phyloP scores from a whole-genome alignment of 352 stramenopile genomes.

The Globisporangium megalacanthum region DNA sequence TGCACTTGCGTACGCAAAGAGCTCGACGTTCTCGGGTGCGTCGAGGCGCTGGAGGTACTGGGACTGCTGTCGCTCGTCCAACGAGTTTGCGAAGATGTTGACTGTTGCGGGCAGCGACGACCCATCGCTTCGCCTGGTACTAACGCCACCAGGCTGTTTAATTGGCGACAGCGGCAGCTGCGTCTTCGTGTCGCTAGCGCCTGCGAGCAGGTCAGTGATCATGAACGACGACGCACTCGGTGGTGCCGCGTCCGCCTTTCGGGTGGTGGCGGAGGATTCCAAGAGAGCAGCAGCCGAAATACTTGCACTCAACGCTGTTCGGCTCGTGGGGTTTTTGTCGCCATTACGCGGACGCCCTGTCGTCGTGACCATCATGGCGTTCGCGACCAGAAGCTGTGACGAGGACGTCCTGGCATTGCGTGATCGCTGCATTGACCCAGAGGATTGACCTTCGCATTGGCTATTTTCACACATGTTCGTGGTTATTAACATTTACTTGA shows the following conservation, averaged over 20 bases:
- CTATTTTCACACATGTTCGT: too few species aligned
- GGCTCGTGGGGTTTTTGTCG: neutral
- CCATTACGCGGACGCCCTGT: neutral
- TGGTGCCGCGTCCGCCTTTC: conserved; percentile 2
- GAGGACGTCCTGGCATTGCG: neutral
- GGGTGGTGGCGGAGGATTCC: neutral
- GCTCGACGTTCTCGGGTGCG: conserved; percentile 47
- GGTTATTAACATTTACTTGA: too few species aligned
- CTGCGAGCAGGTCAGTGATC: conserved; percentile 28
- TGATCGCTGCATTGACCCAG: too few species aligned
- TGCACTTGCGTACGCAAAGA: conserved; percentile 65
- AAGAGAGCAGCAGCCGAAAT: conserved; percentile 29
- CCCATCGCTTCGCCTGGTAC: neutral
- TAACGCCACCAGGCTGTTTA: neutral
- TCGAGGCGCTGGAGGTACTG: conserved; percentile 37
- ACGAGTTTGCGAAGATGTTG: conserved; percentile 5
- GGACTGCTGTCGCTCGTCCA: conserved; percentile 1
- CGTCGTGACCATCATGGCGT: neutral
- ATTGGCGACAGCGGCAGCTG: conserved; percentile 8
- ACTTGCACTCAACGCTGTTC: conserved; percentile 21
- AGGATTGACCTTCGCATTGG: too few species aligned
- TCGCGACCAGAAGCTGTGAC: neutral
- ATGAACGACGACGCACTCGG: conserved; percentile 12
- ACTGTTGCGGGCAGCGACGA: neutral
- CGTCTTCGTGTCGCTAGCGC: neutral